Evolutionary conservation across 768 basidiomycete genomes (phyloP).

Genomic region (Holtermanniella nyarrowii): DNA sequence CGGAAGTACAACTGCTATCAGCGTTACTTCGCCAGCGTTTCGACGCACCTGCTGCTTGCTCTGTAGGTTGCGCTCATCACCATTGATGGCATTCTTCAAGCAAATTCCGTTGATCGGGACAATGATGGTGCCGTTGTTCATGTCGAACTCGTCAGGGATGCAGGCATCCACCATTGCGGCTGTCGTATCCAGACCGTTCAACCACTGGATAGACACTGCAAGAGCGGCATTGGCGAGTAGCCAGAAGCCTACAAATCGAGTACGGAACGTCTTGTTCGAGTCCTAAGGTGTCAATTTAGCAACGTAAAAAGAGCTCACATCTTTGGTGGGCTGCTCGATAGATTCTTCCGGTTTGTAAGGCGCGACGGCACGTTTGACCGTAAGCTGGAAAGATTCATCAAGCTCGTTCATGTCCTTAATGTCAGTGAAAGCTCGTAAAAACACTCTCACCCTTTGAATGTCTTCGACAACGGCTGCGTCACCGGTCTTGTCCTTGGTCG

Average conservation of each 20-base stretch:
- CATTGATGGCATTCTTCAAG: constrained; percentile 20
- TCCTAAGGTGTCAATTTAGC: constrained; percentile 17
- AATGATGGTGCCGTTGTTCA: constrained; percentile 14
- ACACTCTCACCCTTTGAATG: constrained; percentile 52
- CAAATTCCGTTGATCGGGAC: constrained; percentile 30
- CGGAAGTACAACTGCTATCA: constrained; percentile 21
- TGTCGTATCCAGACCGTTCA: constrained; percentile 35
- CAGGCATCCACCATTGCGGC: constrained; percentile 22
- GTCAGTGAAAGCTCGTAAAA: neutral
- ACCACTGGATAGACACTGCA: constrained; percentile 29
- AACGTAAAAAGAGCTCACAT: constrained; percentile 18
- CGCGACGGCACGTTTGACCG: constrained; percentile 44
- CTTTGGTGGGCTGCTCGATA: constrained; percentile 25
- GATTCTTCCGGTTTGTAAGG: constrained; percentile 13
- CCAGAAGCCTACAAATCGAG: constrained; percentile 35
- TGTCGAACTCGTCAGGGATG: constrained; percentile 14
- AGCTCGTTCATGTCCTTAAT: constrained; percentile 52
- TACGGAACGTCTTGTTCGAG: constrained; percentile 36
- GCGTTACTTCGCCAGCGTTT: neutral
- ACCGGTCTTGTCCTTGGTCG: constrained; percentile 65
- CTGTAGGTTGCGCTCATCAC: constrained; percentile 17
- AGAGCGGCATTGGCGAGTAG: constrained; percentile 36
- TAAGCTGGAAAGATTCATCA: constrained; percentile 82
- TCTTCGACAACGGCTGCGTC: constrained; percentile 72
- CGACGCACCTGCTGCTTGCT: constrained; percentile 25